These are phyloP conservation scores for Penicillium frequentans DNA, from an alignment of 2,329 filamentous ascomycete genomes.

Conservation along the genomic window DNA sequence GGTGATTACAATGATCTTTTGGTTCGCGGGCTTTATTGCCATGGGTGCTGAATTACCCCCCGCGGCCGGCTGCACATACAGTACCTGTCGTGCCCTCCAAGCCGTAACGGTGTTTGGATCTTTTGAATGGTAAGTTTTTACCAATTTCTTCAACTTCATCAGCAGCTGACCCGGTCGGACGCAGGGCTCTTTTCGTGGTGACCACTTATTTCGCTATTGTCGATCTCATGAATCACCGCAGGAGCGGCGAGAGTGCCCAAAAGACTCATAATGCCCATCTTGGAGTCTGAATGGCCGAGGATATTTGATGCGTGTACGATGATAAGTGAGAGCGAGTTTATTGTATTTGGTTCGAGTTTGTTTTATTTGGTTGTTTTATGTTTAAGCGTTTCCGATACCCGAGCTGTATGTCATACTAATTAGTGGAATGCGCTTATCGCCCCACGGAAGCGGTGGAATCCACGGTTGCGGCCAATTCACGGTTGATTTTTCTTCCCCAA, in stretches of 20 bases:
- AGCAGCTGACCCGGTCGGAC: not conserved
- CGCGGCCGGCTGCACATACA: constrained; percentile 53
- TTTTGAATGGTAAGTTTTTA: constrained; percentile 44
- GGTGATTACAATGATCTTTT: constrained; percentile 76
- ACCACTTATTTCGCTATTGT: constrained; percentile 52
- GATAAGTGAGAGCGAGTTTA: not conserved
- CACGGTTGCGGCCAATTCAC: not conserved
- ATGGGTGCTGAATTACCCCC: constrained; percentile 65
- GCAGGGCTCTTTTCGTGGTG: constrained; percentile 46
- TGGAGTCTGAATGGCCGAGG: constrained; percentile 8
- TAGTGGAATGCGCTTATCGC: not conserved
- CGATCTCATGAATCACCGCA: constrained; percentile 46
- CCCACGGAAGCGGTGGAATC: not conserved
- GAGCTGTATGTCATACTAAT: not conserved
- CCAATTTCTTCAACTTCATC: not conserved
- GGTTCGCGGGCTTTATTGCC: constrained; percentile 84
- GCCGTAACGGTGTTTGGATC: constrained; percentile 50
- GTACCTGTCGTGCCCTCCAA: constrained; percentile 61
- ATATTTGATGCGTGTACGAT: not conserved
- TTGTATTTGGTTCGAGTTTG: not conserved
- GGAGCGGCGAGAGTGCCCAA: constrained; percentile 23
- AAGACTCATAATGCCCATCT: constrained; percentile 25
- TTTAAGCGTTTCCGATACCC: not conserved
- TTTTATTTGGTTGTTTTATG: not conserved
- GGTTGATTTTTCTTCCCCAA: not conserved